A percentile compares a stretch with the other conserved stretches of the same genome.
Conservation (phyloP, 2,329 filamentous ascomycete genomes). For the Alternaria triticimaculans region DNA sequence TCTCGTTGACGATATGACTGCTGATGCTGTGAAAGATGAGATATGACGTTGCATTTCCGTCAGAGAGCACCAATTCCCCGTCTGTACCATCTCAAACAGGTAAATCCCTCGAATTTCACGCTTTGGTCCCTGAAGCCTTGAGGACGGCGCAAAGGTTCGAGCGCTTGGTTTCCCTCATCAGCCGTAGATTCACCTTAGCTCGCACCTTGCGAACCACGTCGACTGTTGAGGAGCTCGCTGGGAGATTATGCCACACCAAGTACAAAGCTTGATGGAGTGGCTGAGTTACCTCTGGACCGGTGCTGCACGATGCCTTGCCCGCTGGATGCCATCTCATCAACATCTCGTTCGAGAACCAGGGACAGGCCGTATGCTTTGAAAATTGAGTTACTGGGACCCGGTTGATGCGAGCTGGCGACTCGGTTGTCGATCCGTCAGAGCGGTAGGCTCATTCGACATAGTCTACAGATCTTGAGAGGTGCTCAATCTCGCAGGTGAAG, state of each 20-base stretch:
- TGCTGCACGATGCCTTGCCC: neutral
- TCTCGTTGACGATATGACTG: neutral
- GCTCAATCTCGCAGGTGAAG: slow-evolving; percentile 8
- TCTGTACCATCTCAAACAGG: neutral
- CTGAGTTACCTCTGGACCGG: neutral
- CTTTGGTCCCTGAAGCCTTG: neutral
- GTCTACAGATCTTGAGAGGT: neutral
- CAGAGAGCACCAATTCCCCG: neutral
- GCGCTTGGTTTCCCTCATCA: neutral
- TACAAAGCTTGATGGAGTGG: neutral
- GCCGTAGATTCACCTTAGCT: neutral
- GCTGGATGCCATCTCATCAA: neutral
- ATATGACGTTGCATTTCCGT: neutral
- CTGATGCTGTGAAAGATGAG: neutral
- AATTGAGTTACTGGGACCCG: neutral
- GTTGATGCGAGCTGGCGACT: neutral
- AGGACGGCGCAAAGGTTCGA: neutral
- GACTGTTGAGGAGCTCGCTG: neutral
- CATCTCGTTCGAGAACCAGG: neutral
- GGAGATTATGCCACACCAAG: neutral
- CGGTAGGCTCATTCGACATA: neutral
- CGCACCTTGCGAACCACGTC: neutral
- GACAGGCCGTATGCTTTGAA: neutral
- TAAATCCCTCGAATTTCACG: neutral
- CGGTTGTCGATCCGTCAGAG: neutral